Percentiles rank a stretch among this genome's conserved stretches.
phyloP scores from a whole-genome alignment of 352 stramenopile species.

The Achlya hypogyna region DNA sequence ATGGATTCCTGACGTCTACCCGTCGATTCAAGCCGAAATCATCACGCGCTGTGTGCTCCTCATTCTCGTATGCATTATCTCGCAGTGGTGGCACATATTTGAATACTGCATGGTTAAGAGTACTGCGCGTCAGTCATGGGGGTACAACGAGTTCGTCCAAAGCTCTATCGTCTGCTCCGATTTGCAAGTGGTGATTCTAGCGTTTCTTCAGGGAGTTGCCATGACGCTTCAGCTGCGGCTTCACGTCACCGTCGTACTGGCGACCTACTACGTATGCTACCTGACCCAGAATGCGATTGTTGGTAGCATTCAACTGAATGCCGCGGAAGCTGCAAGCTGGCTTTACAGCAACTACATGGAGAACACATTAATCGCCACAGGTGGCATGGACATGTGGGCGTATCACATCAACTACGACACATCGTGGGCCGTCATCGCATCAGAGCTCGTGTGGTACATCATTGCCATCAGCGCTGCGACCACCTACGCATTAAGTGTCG shows the following conservation, averaged over 20 bases:
- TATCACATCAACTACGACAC: neutral
- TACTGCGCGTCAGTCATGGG: neutral
- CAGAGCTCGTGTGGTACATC: neutral
- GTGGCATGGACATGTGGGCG: neutral
- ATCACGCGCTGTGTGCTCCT: neutral
- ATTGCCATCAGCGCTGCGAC: neutral
- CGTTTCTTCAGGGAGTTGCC: neutral
- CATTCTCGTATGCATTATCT: neutral
- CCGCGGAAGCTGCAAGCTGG: neutral
- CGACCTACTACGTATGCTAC: neutral
- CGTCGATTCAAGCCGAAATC: neutral
- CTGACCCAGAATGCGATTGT: neutral
- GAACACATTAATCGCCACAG: neutral
- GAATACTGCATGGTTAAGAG: neutral
- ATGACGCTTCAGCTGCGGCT: neutral
- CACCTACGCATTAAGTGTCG: neutral
- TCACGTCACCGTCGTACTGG: neutral
- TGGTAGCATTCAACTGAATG: neutral
- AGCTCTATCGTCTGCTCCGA: neutral
- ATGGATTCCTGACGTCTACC: constrained; percentile 3
- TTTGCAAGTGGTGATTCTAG: neutral
- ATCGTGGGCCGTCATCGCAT: neutral
- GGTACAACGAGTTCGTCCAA: neutral
- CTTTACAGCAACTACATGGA: constrained; percentile 3
- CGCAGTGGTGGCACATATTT: neutral